Percentiles rank a stretch among this genome's conserved stretches.
Conservation (phyloP, 257 asterid genomes). For the Ehretia macrophylla region DNA sequence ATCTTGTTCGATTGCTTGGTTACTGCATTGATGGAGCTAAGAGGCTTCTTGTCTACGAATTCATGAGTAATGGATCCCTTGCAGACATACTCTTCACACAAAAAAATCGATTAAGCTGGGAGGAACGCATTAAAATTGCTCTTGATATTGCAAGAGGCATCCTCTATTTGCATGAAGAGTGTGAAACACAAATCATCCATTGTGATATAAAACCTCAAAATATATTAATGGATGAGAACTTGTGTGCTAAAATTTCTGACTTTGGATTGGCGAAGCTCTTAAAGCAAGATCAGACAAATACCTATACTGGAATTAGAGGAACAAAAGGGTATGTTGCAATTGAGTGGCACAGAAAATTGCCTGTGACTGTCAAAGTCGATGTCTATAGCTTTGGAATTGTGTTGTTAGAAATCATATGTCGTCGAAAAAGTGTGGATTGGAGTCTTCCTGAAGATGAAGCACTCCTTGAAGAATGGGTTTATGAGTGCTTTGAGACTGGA, state of each 20-base stretch:
- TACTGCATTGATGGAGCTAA: slow-evolving; percentile 41
- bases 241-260: slow-evolving; percentile 44
- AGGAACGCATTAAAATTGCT: slow-evolving; percentile 27
- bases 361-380: slow-evolving; percentile 49
- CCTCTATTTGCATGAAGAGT: slow-evolving; percentile 55
- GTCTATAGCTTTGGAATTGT: slow-evolving; percentile 56
- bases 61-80: slow-evolving; percentile 52
- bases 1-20: slow-evolving; percentile 49
- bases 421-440: slow-evolving; percentile 29
- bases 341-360: slow-evolving; percentile 41
- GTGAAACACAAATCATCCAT: slow-evolving; percentile 53
- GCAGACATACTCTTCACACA: slow-evolving; percentile 28
- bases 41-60: slow-evolving; percentile 47
- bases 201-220: slow-evolving; percentile 64
- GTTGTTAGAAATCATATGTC: slow-evolving; percentile 43
- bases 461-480: slow-evolving; percentile 45
- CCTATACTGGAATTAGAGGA: slow-evolving; percentile 43
- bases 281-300: slow-evolving; percentile 43
- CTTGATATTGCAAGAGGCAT: slow-evolving; percentile 47
- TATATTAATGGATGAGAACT: slow-evolving; percentile 43
- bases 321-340: slow-evolving; percentile 53
- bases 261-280: slow-evolving; percentile 57
- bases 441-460: slow-evolving; percentile 34
- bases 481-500: slow-evolving; percentile 21
- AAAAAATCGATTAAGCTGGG: slow-evolving; percentile 28